Evolutionary conservation across 176 grass and related monocot genomes (phyloP).

Genomic region (Lolium multiflorum): DNA sequence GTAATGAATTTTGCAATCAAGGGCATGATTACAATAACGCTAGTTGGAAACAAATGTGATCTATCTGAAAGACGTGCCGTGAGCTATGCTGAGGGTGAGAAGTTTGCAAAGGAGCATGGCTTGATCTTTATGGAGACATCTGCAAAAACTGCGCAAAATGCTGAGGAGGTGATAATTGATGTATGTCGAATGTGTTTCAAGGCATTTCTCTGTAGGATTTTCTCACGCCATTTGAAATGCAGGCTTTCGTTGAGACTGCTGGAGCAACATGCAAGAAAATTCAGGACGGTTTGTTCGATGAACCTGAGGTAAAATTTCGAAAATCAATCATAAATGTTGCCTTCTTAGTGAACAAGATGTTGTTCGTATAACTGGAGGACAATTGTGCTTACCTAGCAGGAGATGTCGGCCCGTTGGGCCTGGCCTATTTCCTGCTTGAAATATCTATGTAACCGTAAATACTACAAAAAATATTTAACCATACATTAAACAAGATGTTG

Average conservation of each 20-base stretch:
- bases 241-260: background rate
- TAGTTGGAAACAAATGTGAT: constrained; percentile 8
- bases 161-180: background rate
- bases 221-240: background rate
- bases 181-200: background rate
- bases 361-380: background rate
- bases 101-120: background rate
- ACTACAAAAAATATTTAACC: background rate
- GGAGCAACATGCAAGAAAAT: background rate
- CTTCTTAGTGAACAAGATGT: background rate
- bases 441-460: background rate
- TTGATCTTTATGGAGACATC: background rate
- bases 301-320: background rate
- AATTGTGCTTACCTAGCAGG: background rate
- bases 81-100: background rate
- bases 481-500: too few species aligned
- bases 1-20: background rate
- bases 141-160: background rate
- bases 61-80: background rate
- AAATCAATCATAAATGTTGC: background rate
- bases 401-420: too few species aligned
- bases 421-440: background rate
- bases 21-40: background rate
- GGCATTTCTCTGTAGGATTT: background rate
- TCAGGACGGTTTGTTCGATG: background rate